Base-by-base conservation (phyloP, 306 rosid species). In the Casuarina equisetifolia region DNA sequence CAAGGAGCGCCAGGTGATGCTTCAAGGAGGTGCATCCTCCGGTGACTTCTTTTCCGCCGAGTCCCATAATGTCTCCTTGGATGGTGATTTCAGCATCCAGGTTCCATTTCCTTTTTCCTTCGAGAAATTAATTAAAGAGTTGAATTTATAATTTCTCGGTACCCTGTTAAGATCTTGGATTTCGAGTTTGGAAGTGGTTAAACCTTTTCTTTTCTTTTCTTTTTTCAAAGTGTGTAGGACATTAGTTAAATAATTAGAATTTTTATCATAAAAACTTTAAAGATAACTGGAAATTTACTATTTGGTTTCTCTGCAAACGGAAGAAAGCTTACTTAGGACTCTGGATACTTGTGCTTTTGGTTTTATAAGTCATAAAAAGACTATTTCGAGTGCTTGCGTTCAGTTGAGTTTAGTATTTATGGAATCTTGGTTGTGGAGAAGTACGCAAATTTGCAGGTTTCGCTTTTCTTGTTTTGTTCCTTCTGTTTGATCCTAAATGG, bases 41-140 rank as follows among this genome's bases (percentile, higher is more conserved):
- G 93, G 89, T 19, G 94, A 92, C 86, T 95, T 95, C 57, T 91
- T 91, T 55, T 76, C 91, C 73, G 88, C 82, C 76, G 96, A 93
- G 82, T 93, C 98, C 11, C 98, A 95, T 75, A 92, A 95, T 49
- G 98, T 95, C 76, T 95, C 98, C 63, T 82, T 95, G 74, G 98
- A 89, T 39, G 97, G 98, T 2, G 98, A 95, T 92, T 95, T 95
- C 88, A 95, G 97, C 43, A 95, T 95, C 82, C 98, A 95, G 98
- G 97, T 94, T 75, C 77, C 39, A 11, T 73, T 74, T 54, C 40
- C 9, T 9, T 70, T 13, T 13, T 43, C 20, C 9, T 51, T 16
- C 36, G 68, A 4, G 6, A 19, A 2, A 46, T 46, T 46, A 46
- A 46, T 46, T 48, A 48, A 48, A 48, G 9, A 46, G 9, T 46